A percentile compares a stretch with the other conserved stretches of the same genome.
Evolutionary conservation across 2,329 filamentous ascomycete species (phyloP).

Genomic region (Trichoderma simmonsii): DNA sequence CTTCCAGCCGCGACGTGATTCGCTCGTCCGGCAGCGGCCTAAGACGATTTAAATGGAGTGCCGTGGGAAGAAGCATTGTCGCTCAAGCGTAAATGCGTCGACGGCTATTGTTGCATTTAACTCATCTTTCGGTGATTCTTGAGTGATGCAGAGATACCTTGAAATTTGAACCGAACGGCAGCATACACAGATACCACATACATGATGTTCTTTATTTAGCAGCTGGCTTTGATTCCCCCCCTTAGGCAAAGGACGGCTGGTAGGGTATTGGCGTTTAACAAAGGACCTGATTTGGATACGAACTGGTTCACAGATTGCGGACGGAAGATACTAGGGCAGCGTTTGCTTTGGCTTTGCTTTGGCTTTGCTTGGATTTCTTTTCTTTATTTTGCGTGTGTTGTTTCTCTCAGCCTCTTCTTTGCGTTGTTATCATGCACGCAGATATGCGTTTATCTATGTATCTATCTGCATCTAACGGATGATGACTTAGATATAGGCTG

Average conservation of each 20-base stretch:
- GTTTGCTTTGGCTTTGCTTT: conserved; percentile 1
- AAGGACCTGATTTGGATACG: neutral
- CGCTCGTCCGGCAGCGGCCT: conserved; percentile 50
- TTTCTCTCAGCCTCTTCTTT: neutral
- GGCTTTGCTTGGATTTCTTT: neutral
- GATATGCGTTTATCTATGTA: neutral
- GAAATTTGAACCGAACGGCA: conserved; percentile 1
- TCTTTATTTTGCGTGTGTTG: neutral
- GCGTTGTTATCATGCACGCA: neutral
- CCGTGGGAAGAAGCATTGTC: conserved; percentile 49
- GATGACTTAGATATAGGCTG: conserved; percentile 4
- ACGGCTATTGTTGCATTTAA: neutral
- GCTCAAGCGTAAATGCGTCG: conserved; percentile 33
- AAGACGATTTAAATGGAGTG: conserved; percentile 53
- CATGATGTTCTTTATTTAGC: conserved; percentile 7
- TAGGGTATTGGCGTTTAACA: conserved; percentile 16
- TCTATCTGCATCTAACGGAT: conserved; percentile 11
- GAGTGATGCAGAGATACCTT: conserved; percentile 1
- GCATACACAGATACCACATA: conserved; percentile 19
- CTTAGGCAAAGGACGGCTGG: neutral
- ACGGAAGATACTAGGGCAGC: conserved; percentile 13
- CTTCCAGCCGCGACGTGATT: conserved; percentile 54
- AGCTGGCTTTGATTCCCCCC: neutral
- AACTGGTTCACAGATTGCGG: conserved; percentile 16
- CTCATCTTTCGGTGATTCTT: neutral